Evolutionary conservation across 2,329 filamentous ascomycete genomes (phyloP).

Genomic region (Podosphaera leucotricha): DNA sequence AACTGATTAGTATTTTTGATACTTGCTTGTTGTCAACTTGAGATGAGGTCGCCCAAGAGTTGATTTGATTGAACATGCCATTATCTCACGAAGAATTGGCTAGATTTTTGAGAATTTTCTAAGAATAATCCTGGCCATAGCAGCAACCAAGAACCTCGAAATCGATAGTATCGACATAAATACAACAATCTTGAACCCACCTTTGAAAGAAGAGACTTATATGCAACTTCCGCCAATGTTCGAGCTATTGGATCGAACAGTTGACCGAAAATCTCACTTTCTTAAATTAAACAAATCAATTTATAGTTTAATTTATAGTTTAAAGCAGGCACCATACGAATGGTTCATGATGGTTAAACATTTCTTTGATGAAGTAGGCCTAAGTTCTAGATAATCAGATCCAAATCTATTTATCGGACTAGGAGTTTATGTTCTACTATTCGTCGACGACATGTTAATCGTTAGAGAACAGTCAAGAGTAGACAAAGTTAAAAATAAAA

Average conservation of each 20-base stretch:
- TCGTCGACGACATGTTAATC: no score
- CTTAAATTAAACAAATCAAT: background rate
- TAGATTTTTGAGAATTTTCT: no score
- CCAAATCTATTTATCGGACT: no score
- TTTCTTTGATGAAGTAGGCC: background rate
- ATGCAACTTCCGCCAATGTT: background rate
- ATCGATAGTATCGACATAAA: background rate
- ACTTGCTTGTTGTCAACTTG: background rate
- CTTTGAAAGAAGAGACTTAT: background rate
- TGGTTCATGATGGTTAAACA: background rate
- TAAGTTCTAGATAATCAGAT: no score
- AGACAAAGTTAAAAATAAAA: no score
- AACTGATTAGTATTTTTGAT: background rate
- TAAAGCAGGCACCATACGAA: background rate
- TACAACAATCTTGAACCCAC: no score
- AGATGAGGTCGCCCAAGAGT: background rate
- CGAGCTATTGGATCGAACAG: background rate
- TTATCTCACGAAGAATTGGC: background rate
- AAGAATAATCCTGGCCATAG: background rate
- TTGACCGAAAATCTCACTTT: background rate
- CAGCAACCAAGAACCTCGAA: background rate
- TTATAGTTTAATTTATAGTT: background rate
- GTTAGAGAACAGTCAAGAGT: no score
- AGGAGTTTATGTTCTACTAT: no score
- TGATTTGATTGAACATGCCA: background rate